Percentiles rank a stretch among this genome's conserved stretches.
phyloP scores from a whole-genome alignment of 441 rosid species.

The Erodium chrysanthum region DNA sequence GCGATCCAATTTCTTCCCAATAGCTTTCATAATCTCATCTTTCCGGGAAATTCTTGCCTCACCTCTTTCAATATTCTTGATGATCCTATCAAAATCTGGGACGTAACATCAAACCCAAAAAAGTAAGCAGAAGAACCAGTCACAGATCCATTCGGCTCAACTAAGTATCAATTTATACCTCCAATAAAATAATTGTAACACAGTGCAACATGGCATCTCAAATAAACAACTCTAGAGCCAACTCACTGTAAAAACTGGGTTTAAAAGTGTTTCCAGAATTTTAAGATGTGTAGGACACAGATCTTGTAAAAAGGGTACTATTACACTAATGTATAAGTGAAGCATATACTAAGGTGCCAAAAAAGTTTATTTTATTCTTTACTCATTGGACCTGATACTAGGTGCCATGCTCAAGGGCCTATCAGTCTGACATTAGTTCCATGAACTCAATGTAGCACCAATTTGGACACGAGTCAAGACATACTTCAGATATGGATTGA shows the following conservation, averaged over 20 bases:
- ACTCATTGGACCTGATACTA: background rate
- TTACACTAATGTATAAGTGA: background rate
- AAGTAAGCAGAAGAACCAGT: background rate
- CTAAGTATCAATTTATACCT: background rate
- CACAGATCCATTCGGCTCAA: background rate
- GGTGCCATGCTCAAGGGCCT: background rate
- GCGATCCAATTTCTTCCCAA: slow-evolving; percentile 93
- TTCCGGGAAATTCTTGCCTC: slow-evolving; percentile 91
- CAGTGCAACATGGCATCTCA: background rate
- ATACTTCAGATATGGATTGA: no score
- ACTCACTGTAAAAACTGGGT: background rate
- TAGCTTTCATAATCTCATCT: slow-evolving; percentile 99
- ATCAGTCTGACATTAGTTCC: background rate
- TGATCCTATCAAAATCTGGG: slow-evolving; percentile 87
- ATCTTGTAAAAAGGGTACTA: no score
- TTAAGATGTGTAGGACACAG: no score
- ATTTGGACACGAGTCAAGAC: background rate
- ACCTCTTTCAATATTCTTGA: slow-evolving; percentile 95
- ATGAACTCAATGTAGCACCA: background rate
- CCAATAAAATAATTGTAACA: background rate
- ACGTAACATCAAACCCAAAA: background rate
- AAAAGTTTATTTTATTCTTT: background rate
- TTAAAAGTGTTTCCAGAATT: background rate
- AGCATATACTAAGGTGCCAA: background rate
- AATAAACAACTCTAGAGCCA: background rate